Base-by-base conservation (phyloP, 129 eudicot genomes). In the sunflower (Helianthus annuus) region DNA sequence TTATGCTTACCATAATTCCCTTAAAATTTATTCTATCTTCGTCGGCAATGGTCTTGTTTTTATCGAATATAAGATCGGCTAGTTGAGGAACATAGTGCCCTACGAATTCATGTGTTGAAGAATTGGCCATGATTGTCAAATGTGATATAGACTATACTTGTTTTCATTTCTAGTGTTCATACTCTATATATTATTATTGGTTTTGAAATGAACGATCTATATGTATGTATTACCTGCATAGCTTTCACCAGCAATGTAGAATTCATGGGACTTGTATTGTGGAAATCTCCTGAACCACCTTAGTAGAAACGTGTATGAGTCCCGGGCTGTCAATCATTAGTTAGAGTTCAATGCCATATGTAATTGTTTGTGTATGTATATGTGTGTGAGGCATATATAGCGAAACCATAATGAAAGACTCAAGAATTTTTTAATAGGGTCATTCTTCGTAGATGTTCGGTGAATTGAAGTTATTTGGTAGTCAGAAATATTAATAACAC, bases 71-170 rank as follows among this genome's bases (percentile, higher is more conserved):
- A 8, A 53, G 39, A 72, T 92, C 89, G 1, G 96, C 87, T 29
- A 92, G 85, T 44, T 87, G 91, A 13, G 98, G 98, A 55, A 87
- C 91, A 46, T 92, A 92, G 69, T 92, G 98, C 29, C 98, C 98
- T 92, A 42, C 61, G 55, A 59, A 77, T 19, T n/a, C 16, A 59
- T 5, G 6, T 1, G 34, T 55, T 55, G 19, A 55, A 9, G 61
- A 19, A 55, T 17, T 42, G 46, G 10, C 7, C 46, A 42, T 42
- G 46, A 7, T 42, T 39, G 45, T 42, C 46, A 42, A 42, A 42
- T 6, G 10, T 42, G 7, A 1, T 40, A 40, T 3, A 5, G 45
- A 40, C 9, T 40, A 40, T 40, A 40, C 45, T 6, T 7, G 45
- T 40, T 40, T 40, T 3, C 36, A 32, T 32, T 32, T 32, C 36